These are phyloP conservation scores for Leccinum disarticulatum DNA, from an alignment of 768 basidiomycete species.

Conservation along the genomic window DNA sequence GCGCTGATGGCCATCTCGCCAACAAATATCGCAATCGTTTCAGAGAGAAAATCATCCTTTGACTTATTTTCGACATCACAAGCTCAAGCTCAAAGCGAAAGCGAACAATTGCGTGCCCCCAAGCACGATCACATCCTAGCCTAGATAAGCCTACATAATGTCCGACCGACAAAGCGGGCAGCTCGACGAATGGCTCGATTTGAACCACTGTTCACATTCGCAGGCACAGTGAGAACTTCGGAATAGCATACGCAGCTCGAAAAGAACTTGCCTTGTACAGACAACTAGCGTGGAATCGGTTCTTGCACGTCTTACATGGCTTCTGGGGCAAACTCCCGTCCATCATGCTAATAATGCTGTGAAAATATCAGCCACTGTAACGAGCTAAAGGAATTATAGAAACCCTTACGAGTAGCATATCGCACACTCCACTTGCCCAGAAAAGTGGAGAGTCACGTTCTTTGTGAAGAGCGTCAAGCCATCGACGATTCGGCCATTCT, in stretches of 20 bases:
- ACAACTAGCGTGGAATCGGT: constrained; percentile 90
- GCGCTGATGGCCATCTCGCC: too few species aligned
- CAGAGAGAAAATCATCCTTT: too few species aligned
- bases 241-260: background rate
- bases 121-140: background rate
- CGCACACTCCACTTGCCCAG: constrained; percentile 94
- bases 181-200: constrained; percentile 82
- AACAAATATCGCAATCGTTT: too few species aligned
- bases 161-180: constrained; percentile 91
- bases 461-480: constrained; percentile 89
- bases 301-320: constrained; percentile 92
- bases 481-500: constrained; percentile 92
- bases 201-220: constrained; percentile 72
- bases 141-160: constrained; percentile 50
- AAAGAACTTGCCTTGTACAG: constrained; percentile 70
- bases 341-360: constrained; percentile 85
- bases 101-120: background rate
- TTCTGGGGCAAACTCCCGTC: constrained; percentile 88
- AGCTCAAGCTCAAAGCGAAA: background rate
- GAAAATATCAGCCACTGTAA: background rate
- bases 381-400: background rate
- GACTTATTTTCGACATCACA: too few species aligned
- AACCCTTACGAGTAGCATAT: constrained; percentile 86
- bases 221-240: background rate
- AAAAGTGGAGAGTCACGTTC: constrained; percentile 90